A percentile compares a stretch with the other conserved stretches of the same genome.
Evolutionary conservation across 1,284 basidiomycete genomes (phyloP).

Genomic region (Tilletia indica): DNA sequence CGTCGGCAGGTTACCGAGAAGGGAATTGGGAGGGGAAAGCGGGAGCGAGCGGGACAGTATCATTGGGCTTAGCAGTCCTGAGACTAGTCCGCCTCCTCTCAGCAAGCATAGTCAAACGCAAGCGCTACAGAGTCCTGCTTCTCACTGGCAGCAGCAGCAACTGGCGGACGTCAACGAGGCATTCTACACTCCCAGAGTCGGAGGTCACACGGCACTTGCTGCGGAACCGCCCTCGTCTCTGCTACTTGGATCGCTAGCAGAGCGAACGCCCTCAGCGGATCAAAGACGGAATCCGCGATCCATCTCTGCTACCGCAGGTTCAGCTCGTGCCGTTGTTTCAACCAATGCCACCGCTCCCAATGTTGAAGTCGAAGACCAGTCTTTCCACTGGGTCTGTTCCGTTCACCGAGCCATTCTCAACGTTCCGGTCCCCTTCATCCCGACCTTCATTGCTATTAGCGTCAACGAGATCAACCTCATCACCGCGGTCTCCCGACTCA

Average conservation of each 20-base stretch:
- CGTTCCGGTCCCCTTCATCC: background rate
- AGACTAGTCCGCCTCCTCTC: background rate
- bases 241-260: background rate
- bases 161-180: background rate
- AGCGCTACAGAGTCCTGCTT: background rate
- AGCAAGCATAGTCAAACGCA: background rate
- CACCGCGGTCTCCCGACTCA: background rate
- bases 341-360: background rate
- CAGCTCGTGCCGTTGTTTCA: background rate
- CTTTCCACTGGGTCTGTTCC: background rate
- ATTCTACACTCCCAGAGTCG: background rate
- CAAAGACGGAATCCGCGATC: background rate
- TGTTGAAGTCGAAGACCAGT: background rate
- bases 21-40: background rate
- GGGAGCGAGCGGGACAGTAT: background rate
- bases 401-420: background rate
- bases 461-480: background rate
- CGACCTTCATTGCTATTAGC: background rate
- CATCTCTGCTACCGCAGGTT: background rate
- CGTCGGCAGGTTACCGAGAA: background rate
- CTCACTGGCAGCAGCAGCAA: background rate
- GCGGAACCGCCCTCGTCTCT: background rate
- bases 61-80: slow-evolving; percentile 6
- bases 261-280: background rate
- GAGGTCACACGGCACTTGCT: background rate